Conservation (phyloP, 2,329 filamentous ascomycete genomes). For the Stagonosporopsis tanaceti region DNA sequence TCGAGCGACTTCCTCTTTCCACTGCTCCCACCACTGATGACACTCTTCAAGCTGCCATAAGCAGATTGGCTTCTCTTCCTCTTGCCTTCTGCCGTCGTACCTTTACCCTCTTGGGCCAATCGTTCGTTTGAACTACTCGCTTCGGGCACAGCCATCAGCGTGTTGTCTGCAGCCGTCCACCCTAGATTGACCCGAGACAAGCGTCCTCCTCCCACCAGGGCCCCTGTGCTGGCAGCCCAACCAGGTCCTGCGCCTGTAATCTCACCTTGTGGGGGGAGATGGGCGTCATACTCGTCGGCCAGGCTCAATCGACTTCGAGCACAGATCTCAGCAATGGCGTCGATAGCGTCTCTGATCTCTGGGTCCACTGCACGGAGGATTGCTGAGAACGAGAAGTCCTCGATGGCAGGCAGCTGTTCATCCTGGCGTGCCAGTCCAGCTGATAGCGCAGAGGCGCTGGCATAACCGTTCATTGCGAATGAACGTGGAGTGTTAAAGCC, state of each 20-base stretch:
- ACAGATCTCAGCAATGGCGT: constrained; percentile 70
- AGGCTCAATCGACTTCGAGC: constrained; percentile 67
- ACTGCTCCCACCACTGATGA: constrained; percentile 48
- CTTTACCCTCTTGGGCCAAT: constrained; percentile 42
- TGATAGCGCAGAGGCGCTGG: constrained; percentile 39
- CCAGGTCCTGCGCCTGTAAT: constrained; percentile 51
- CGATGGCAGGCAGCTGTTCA: constrained; percentile 54
- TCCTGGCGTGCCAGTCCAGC: constrained; percentile 39
- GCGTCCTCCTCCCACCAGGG: constrained; percentile 41
- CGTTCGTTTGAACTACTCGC: constrained; percentile 56
- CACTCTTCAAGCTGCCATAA: constrained; percentile 50
- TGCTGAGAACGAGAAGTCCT: constrained; percentile 64
- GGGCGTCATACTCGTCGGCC: constrained; percentile 69
- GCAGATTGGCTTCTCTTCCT: constrained; percentile 48
- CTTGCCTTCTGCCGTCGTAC: constrained; percentile 24
- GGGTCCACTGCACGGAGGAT: constrained; percentile 65
- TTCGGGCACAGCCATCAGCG: constrained; percentile 57
- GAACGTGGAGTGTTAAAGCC: constrained; percentile 44
- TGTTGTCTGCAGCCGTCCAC: constrained; percentile 49
- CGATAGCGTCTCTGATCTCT: constrained; percentile 65
- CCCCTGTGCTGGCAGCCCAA: constrained; percentile 41
- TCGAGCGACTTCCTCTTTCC: constrained; percentile 39
- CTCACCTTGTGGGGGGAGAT: constrained; percentile 68
- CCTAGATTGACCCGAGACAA: constrained; percentile 43
- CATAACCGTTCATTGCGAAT: constrained; percentile 41